Base-by-base conservation (phyloP, 1,284 basidiomycete genomes). In the Hypsizygus ulmarius region DNA sequence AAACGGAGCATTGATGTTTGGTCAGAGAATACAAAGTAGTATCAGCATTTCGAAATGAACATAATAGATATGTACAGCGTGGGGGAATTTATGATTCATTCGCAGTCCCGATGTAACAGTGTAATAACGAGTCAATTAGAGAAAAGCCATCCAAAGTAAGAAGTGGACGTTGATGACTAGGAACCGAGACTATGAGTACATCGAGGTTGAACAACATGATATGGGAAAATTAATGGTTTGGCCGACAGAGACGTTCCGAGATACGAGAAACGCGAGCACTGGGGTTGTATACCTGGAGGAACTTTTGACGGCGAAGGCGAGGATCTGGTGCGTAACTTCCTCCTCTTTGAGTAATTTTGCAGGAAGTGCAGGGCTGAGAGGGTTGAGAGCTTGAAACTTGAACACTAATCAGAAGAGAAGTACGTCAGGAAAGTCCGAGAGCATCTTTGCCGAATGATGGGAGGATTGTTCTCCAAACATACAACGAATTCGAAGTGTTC, bases 241-340 rank as follows among this genome's bases (percentile, higher is more conserved):
- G 42, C 8, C 45, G 34, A 46, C 39, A 54, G n/a, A 54, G 50
- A 7, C 43, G 51, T 25, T 55, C 53, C 15, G 57, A 53, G 34
- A 58, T 57, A 11, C 55, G 51, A 38, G 55, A 58, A 30, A 52
- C 42, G 35, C 52, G 52, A 5, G 40, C 14, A 29, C 40, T 25
- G 7, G 38, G 15, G 37, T 7, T 25, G 21, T 25, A 25, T 25
- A 3, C 21, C 21, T 25, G 21, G 21, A n/a, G 38, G n/a, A 15
- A 38, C 12, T 39, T n/a, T 8, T 11, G 44, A 12, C 45, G 49
- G 27, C 39, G 45, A 39, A 50, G 32, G 30, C 51, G 48, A 39
- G 44, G 45, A 44, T 50, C 40, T 19, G 25, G 6, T 19, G 27
- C 8, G 16, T 30, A 29, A 11, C 12, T 42, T 12, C 21, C 21